Percentiles rank a stretch among this genome's conserved stretches.
Conservation (phyloP, 2,329 filamentous ascomycete species). For the Pyrenophora seminiperda region DNA sequence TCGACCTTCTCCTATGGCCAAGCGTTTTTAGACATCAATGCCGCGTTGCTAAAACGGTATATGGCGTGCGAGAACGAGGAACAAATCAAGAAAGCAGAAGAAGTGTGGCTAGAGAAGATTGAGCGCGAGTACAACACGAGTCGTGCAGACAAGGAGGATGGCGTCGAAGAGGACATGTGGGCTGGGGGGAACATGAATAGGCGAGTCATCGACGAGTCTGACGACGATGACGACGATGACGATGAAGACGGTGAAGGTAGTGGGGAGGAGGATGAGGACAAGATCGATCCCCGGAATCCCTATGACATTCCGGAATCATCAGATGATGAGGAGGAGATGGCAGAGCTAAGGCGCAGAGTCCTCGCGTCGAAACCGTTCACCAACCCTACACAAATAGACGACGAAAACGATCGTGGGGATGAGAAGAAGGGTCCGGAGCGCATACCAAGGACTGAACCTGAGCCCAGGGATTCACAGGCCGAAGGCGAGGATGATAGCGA, state of each 20-base stretch:
- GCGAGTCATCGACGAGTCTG: conserved; percentile 51
- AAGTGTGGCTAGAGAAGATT: conserved; percentile 85
- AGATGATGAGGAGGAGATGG: conserved; percentile 89
- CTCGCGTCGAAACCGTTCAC: conserved; percentile 88
- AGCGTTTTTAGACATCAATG: conserved; percentile 90
- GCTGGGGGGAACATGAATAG: conserved; percentile 88
- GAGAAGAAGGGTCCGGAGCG: conserved; percentile 64
- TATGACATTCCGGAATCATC: conserved; percentile 75
- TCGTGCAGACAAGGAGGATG: conserved; percentile 66
- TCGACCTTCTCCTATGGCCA: conserved; percentile 86
- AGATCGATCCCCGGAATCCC: conserved; percentile 64
- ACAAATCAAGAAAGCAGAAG: conserved; percentile 81
- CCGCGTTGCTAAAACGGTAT: conserved; percentile 79
- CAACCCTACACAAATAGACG: conserved; percentile 55
- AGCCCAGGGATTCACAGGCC: conserved; percentile 35
- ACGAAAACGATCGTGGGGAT: conserved; percentile 37
- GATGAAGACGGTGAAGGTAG: conserved; percentile 52
- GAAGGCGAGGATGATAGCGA: conserved; percentile 70
- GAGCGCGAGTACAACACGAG: conserved; percentile 88
- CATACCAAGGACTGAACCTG: conserved; percentile 63
- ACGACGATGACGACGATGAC: conserved; percentile 56
- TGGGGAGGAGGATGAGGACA: conserved; percentile 48
- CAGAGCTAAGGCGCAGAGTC: conserved; percentile 86
- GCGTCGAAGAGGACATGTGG: conserved; percentile 75
- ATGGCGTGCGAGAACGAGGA: conserved; percentile 81